A percentile compares a stretch with the other conserved stretches of the same genome.
Evolutionary conservation across 495 filamentous ascomycete genomes (phyloP).

Genomic region (Xeromyces bisporus): DNA sequence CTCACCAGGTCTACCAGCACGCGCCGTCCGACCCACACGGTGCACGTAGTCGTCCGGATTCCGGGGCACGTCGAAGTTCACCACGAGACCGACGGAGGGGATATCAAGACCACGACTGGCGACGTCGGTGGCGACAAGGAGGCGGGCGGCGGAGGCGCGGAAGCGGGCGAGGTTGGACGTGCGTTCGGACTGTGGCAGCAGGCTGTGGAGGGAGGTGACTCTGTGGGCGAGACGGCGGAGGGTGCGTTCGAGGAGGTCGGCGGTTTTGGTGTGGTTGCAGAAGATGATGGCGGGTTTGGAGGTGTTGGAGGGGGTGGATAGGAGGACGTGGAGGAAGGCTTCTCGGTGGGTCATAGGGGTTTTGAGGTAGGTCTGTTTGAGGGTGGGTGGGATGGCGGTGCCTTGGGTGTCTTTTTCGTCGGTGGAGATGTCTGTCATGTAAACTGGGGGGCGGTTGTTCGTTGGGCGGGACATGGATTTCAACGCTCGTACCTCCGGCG

Average conservation of each 20-base stretch:
- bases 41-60: slow-evolving; percentile 97
- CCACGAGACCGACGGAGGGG: slow-evolving; percentile 70
- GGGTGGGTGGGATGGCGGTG: slow-evolving; percentile 60
- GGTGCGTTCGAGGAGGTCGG: slow-evolving; percentile 71
- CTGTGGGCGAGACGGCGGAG: slow-evolving; percentile 74
- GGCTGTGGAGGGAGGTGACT: slow-evolving; percentile 78
- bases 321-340: slow-evolving; percentile 79
- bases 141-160: slow-evolving; percentile 73
- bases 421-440: slow-evolving; percentile 74
- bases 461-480: slow-evolving; percentile 53
- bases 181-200: slow-evolving; percentile 64
- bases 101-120: slow-evolving; percentile 94
- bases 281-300: slow-evolving; percentile 75
- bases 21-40: slow-evolving; percentile 83
- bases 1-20: slow-evolving; percentile 69
- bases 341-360: slow-evolving; percentile 81
- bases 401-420: slow-evolving; percentile 36
- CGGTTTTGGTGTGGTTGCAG: slow-evolving; percentile 80
- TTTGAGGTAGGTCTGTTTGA: slow-evolving; percentile 72
- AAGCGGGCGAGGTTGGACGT: slow-evolving; percentile 80
- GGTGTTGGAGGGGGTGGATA: slow-evolving; percentile 60
- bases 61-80: slow-evolving; percentile 90
- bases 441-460: slow-evolving; percentile 54
- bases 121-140: slow-evolving; percentile 91
- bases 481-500: slow-evolving; percentile 73